A percentile compares a stretch with the other conserved stretches of the same genome.
Evolutionary conservation across 768 basidiomycete species (phyloP).

Genomic region (Kwoniella bestiolae): DNA sequence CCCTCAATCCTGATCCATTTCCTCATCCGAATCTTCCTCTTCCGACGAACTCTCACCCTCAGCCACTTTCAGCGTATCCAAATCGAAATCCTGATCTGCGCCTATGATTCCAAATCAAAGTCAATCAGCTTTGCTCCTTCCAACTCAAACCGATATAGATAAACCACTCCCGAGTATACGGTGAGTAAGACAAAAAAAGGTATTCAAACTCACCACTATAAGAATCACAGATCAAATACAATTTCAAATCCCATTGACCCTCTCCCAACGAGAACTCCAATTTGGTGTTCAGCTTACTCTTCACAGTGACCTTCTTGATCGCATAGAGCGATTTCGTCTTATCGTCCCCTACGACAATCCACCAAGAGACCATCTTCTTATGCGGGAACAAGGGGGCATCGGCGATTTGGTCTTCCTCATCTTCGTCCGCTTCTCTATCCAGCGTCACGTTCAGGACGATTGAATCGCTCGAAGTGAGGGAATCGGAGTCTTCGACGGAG

Average conservation of each 20-base stretch:
- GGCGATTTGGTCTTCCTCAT: constrained; percentile 68
- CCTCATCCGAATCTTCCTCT: constrained; percentile 63
- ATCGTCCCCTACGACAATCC: constrained; percentile 87
- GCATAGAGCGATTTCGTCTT: constrained; percentile 76
- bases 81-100: constrained; percentile 85
- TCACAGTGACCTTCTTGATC: constrained; percentile 80
- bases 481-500: constrained; percentile 77
- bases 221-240: constrained; percentile 91
- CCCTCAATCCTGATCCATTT: constrained; percentile 55
- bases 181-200: neutral
- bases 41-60: constrained; percentile 87
- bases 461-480: constrained; percentile 82
- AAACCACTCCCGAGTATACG: neutral
- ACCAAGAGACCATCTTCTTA: constrained; percentile 94
- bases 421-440: constrained; percentile 72
- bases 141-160: no score
- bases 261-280: constrained; percentile 87
- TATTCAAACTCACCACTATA: constrained; percentile 64
- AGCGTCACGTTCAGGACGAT: constrained; percentile 80
- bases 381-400: constrained; percentile 92
- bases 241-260: constrained; percentile 71
- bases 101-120: constrained; percentile 49
- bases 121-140: neutral
- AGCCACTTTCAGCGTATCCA: constrained; percentile 82
- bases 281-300: constrained; percentile 73